A percentile compares a stretch with the other conserved stretches of the same genome.
Conservation (phyloP, 805 yeast species). For the Priceomyces carsonii region DNA sequence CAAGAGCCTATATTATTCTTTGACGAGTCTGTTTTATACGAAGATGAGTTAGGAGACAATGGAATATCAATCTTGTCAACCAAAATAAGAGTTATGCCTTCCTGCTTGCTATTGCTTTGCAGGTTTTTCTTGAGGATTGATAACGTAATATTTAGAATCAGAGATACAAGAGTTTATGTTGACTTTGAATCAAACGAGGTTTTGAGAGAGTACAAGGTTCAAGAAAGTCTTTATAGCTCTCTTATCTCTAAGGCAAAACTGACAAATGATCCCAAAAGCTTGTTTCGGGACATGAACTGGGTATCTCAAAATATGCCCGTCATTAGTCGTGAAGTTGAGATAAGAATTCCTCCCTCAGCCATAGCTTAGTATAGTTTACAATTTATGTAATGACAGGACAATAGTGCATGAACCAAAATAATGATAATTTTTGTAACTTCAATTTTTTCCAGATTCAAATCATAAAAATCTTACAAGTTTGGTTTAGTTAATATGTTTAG, state of each 20-base stretch:
- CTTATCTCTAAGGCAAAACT: constrained; percentile 26
- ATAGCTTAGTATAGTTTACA: no score
- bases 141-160: constrained; percentile 77
- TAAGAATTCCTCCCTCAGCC: not conserved
- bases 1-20: constrained; percentile 87
- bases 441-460: no score
- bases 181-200: constrained; percentile 68
- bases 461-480: no score
- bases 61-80: constrained; percentile 80
- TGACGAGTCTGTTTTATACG: constrained; percentile 86
- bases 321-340: constrained; percentile 12
- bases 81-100: constrained; percentile 87
- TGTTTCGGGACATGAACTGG: constrained; percentile 71
- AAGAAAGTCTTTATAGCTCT: constrained; percentile 39
- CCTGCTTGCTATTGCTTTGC: constrained; percentile 68
- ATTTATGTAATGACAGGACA: no score
- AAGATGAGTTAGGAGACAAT: constrained; percentile 95
- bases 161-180: constrained; percentile 82
- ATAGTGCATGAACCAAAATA: constrained; percentile 4
- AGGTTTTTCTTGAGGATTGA: constrained; percentile 88
- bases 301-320: constrained; percentile 66
- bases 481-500: no score
- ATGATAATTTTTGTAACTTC: no score
- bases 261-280: constrained; percentile 38
- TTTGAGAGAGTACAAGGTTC: constrained; percentile 75